phyloP scores from a whole-genome alignment of 148 eudicot genomes.

The Suaeda aralocaspica region DNA sequence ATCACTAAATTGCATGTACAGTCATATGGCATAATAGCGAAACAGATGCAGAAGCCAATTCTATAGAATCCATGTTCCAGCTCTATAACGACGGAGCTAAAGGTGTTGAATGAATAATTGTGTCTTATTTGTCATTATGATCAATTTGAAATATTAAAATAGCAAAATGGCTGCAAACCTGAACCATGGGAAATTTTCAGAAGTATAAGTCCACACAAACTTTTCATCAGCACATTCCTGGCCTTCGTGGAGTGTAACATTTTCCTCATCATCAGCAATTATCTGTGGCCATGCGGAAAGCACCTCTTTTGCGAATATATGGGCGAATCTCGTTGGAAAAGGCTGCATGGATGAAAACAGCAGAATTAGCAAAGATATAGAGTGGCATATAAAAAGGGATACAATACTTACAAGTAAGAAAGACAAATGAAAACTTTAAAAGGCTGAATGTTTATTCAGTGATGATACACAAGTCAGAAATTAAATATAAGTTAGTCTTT shows the following conservation, averaged over 20 bases:
- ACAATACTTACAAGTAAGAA: background rate
- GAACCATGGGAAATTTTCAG: constrained; percentile 72
- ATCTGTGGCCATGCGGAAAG: constrained; percentile 62
- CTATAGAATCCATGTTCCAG: background rate
- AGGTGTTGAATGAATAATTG: background rate
- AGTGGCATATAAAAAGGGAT: background rate
- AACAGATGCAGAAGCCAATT: background rate
- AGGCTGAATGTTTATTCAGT: constrained; percentile 65
- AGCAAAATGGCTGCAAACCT: constrained; percentile 52
- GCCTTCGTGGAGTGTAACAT: constrained; percentile 23
- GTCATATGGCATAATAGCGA: background rate
- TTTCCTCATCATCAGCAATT: constrained; percentile 26
- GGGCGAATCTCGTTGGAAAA: constrained; percentile 56
- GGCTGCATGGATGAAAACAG: constrained; percentile 39
- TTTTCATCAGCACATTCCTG: constrained; percentile 44
- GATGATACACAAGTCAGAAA: constrained; percentile 55
- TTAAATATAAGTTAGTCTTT: constrained; percentile 59
- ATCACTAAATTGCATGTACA: background rate
- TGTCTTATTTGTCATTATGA: background rate
- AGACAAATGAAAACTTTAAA: constrained; percentile 45
- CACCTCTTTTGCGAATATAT: constrained; percentile 86
- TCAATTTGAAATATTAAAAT: background rate
- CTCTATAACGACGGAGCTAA: background rate
- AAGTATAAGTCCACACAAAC: constrained; percentile 79
- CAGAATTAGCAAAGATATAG: constrained; percentile 13